Percentiles rank a stretch among this genome's conserved stretches.
Evolutionary conservation across 2,329 filamentous ascomycete genomes (phyloP).

Genomic region (Colletotrichum brevisporum): DNA sequence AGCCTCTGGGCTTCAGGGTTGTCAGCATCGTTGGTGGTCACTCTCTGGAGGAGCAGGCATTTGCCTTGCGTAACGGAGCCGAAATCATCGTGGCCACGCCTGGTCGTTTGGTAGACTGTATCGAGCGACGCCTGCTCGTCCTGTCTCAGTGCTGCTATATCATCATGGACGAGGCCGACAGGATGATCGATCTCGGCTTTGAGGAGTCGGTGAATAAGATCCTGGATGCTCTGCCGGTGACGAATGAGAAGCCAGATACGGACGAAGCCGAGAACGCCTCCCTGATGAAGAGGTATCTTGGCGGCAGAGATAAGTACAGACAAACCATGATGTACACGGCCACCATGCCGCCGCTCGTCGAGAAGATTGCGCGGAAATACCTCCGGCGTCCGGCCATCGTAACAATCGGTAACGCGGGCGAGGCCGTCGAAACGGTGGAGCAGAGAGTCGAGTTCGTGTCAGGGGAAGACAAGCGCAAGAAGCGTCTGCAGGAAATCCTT

Average conservation of each 20-base stretch:
- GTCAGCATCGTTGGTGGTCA: constrained; percentile 99
- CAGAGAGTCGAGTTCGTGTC: constrained; percentile 93
- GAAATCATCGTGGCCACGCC: constrained; percentile 99
- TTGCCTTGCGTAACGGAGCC: constrained; percentile 89
- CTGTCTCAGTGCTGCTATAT: constrained; percentile 97
- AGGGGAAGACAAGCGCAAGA: constrained; percentile 96
- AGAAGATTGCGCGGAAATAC: constrained; percentile 97
- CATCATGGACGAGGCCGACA: constrained; percentile 99
- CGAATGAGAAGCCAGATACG: constrained; percentile 94
- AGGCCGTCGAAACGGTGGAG: constrained; percentile 97
- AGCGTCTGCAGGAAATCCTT: constrained; percentile 92
- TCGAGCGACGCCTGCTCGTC: constrained; percentile 91
- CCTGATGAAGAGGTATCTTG: constrained; percentile 86
- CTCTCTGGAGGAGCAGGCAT: constrained; percentile 92
- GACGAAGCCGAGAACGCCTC: constrained; percentile 90
- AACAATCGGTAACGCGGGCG: constrained; percentile 93
- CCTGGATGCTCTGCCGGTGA: constrained; percentile 90
- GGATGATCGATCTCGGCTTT: constrained; percentile 99
- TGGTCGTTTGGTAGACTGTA: constrained; percentile 95
- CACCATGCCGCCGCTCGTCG: constrained; percentile 93
- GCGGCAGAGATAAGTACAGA: constrained; percentile 84
- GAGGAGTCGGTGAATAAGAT: constrained; percentile 99
- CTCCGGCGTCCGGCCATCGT: constrained; percentile 93
- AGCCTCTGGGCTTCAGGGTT: constrained; percentile 90
- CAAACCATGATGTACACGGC: constrained; percentile 99